Conservation (phyloP, 257 asterid genomes). For the Jaltomata sinuosa region DNA sequence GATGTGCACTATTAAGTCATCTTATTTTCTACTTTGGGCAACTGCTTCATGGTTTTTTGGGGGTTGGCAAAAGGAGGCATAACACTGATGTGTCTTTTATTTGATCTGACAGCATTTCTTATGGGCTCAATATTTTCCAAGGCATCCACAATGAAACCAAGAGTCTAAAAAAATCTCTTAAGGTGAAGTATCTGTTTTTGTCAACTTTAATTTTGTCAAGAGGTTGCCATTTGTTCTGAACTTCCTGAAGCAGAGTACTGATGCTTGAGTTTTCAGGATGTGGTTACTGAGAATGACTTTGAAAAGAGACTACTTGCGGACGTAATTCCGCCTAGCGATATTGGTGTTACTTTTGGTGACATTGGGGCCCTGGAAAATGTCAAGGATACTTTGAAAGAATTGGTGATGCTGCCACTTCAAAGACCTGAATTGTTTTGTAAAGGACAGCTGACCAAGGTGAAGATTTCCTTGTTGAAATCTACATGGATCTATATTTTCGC, state of each 20-base stretch:
- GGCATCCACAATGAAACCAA: constrained; percentile 70
- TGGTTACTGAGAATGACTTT: constrained; percentile 75
- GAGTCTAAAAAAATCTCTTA: constrained; percentile 65
- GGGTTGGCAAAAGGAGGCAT: not conserved
- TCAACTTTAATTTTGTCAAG: not conserved
- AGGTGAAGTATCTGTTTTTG: constrained; percentile 29
- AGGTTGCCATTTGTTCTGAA: not conserved
- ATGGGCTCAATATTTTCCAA: constrained; percentile 70
- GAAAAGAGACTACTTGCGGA: constrained; percentile 81
- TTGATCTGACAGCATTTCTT: constrained; percentile 43
- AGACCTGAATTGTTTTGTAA: constrained; percentile 85
- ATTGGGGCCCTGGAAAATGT: constrained; percentile 89
- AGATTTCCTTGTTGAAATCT: not conserved
- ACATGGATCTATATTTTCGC: not conserved
- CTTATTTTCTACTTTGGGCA: not conserved
- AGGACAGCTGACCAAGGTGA: constrained; percentile 84
- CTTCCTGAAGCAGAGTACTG: not conserved
- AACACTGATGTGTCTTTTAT: not conserved
- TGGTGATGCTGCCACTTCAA: constrained; percentile 89
- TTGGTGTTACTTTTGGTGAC: constrained; percentile 84
- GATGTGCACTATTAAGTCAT: not conserved
- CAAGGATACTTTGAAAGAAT: constrained; percentile 79
- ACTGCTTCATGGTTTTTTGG: not conserved
- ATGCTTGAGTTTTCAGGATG: constrained; percentile 44
- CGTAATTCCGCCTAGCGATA: constrained; percentile 78